These are phyloP conservation scores for Clonostachys rosea DNA, from an alignment of 2,329 filamentous ascomycete genomes.

Conservation along the genomic window DNA sequence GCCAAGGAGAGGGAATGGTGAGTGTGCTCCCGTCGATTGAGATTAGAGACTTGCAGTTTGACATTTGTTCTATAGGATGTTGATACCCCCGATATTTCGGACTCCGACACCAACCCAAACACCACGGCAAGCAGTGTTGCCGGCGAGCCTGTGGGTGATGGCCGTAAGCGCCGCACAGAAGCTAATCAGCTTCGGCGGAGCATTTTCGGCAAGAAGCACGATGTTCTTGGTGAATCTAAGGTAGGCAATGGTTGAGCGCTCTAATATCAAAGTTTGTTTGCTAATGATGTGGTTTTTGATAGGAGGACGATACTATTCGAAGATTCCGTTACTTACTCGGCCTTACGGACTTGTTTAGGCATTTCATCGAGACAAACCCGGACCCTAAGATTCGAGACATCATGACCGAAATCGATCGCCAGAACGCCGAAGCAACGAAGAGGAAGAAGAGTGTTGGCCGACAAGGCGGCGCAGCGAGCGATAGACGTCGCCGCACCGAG, in stretches of 20 bases:
- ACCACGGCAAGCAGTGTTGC: conserved; percentile 79
- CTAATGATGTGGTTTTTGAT: conserved; percentile 2
- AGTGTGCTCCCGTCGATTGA: conserved; percentile 7
- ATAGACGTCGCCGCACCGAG: conserved; percentile 82
- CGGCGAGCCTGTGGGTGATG: conserved; percentile 70
- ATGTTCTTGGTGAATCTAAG: conserved; percentile 87
- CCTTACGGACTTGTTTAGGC: conserved; percentile 92
- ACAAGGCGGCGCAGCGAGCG: conserved; percentile 77
- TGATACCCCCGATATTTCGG: conserved; percentile 62
- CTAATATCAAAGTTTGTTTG: conserved; percentile 3
- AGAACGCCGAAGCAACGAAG: conserved; percentile 71
- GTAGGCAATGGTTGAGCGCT: conserved; percentile 36
- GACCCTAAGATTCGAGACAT: conserved; percentile 93
- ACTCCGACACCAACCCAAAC: conserved; percentile 63
- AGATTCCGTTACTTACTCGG: conserved; percentile 93
- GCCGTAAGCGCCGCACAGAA: conserved; percentile 80
- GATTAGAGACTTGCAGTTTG: not conserved
- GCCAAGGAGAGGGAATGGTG: conserved; percentile 45
- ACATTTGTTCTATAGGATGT: conserved; percentile 38
- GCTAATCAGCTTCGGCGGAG: conserved; percentile 86
- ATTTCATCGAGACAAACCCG: conserved; percentile 97
- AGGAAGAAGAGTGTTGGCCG: conserved; percentile 71
- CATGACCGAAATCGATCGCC: conserved; percentile 89
- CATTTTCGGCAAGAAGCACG: conserved; percentile 93
- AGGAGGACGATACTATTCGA: conserved; percentile 94